phyloP scores from a whole-genome alignment of 305 asterid species.

The Solanum hybrid region DNA sequence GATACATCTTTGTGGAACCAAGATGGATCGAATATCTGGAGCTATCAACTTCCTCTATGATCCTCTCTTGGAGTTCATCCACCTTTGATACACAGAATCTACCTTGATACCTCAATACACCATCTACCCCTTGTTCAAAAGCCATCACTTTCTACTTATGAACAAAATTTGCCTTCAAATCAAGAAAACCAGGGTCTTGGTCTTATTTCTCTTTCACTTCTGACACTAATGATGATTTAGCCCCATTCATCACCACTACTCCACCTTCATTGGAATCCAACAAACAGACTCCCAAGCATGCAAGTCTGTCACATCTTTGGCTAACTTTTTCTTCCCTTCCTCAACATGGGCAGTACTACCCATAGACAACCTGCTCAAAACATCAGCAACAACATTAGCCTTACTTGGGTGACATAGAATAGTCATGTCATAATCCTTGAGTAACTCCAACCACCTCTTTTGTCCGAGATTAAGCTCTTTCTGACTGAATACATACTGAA shows the following conservation, averaged over 20 bases:
- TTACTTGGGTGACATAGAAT: too few species aligned
- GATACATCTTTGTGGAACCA: background rate
- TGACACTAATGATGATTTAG: background rate
- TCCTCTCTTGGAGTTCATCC: background rate
- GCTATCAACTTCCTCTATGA: background rate
- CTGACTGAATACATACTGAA: background rate
- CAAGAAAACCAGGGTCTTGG: background rate
- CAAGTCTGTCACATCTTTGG: background rate
- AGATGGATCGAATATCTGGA: too few species aligned
- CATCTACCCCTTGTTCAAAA: background rate
- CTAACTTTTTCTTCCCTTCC: background rate
- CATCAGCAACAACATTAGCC: background rate
- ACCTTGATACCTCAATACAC: background rate
- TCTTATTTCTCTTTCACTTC: background rate
- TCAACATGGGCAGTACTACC: background rate
- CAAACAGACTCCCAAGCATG: background rate
- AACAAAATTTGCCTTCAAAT: too few species aligned
- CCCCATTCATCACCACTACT: background rate
- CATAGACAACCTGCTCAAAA: background rate
- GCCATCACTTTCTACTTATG: background rate
- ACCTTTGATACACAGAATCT: background rate
- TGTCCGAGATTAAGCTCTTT: background rate
- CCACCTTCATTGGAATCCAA: background rate
- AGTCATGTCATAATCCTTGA: background rate
- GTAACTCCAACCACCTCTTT: background rate